Percentiles rank a stretch among this genome's conserved stretches.
Conservation (phyloP, 2,329 filamentous ascomycete genomes). For the Dactylellina parvicollis region DNA sequence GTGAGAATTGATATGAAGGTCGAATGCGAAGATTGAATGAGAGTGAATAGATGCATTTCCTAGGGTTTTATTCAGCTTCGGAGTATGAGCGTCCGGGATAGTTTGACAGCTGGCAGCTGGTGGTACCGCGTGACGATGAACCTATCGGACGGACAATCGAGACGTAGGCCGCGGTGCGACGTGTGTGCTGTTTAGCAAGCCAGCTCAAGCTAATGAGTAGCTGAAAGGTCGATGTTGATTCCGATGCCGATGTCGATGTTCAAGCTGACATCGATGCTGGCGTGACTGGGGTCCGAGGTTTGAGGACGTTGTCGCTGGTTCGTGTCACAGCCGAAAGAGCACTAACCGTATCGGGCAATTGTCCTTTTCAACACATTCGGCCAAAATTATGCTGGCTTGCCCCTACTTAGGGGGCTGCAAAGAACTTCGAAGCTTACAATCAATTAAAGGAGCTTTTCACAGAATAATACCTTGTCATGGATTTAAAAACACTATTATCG, state of each 20-base stretch:
- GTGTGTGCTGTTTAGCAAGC: neutral
- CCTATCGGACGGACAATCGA: neutral
- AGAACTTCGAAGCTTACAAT: too few relatives aligned
- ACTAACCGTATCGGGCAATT: neutral
- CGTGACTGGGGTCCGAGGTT: neutral
- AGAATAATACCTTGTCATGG: too few relatives aligned
- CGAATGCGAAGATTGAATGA: neutral
- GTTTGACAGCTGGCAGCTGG: slow-evolving; percentile 35
- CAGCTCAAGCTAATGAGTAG: slow-evolving; percentile 52
- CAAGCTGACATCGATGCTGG: neutral
- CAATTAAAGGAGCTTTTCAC: too few relatives aligned
- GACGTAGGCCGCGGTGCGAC: neutral
- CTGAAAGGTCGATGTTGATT: slow-evolving; percentile 18
- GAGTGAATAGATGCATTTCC: slow-evolving; percentile 16
- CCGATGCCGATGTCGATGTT: slow-evolving; percentile 3
- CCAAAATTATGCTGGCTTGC: neutral
- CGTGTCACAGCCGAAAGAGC: neutral
- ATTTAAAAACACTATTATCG: too few relatives aligned
- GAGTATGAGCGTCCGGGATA: slow-evolving; percentile 20
- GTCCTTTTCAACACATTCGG: neutral
- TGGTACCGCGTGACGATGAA: slow-evolving; percentile 29
- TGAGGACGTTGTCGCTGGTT: neutral
- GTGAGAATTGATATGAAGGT: neutral
- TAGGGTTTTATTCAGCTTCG: neutral
- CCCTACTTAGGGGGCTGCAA: too few relatives aligned